phyloP scores from a whole-genome alignment of 768 basidiomycete genomes.

The Psilocybe sp. region DNA sequence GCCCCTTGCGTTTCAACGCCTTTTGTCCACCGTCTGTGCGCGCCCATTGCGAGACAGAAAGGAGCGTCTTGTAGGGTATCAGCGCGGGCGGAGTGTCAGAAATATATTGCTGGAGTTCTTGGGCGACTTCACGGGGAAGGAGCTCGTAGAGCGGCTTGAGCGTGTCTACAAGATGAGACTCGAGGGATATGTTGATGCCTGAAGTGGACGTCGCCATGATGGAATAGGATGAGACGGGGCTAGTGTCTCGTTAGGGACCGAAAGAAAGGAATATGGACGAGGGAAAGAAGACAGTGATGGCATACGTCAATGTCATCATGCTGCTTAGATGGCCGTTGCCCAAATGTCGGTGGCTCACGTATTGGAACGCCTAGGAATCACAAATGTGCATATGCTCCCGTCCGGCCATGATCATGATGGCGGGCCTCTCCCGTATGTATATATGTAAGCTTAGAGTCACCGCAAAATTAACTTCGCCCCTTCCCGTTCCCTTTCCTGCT shows the following conservation, averaged over 20 bases:
- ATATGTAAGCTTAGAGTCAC: constrained; percentile 18
- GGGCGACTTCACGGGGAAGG: constrained; percentile 43
- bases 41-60: constrained; percentile 65
- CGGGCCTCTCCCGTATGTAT: background rate
- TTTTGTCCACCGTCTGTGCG: constrained; percentile 47
- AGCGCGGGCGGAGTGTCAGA: constrained; percentile 33
- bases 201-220: constrained; percentile 19
- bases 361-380: constrained; percentile 2
- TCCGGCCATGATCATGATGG: constrained; percentile 10
- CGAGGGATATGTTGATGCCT: constrained; percentile 63
- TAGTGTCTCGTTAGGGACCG: background rate
- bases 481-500: constrained; percentile 6
- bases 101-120: constrained; percentile 39
- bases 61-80: constrained; percentile 63
- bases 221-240: constrained; percentile 12
- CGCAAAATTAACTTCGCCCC: constrained; percentile 3
- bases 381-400: background rate
- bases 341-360: background rate
- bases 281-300: constrained; percentile 1
- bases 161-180: constrained; percentile 53
- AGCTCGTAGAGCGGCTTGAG: constrained; percentile 44
- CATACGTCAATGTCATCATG: constrained; percentile 5
- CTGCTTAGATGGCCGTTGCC: background rate
- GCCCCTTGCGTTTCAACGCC: constrained; percentile 33
- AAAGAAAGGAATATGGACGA: too few species aligned